Conservation (phyloP, 192 early-diverging fungal species). For the Backusella australiensis region DNA sequence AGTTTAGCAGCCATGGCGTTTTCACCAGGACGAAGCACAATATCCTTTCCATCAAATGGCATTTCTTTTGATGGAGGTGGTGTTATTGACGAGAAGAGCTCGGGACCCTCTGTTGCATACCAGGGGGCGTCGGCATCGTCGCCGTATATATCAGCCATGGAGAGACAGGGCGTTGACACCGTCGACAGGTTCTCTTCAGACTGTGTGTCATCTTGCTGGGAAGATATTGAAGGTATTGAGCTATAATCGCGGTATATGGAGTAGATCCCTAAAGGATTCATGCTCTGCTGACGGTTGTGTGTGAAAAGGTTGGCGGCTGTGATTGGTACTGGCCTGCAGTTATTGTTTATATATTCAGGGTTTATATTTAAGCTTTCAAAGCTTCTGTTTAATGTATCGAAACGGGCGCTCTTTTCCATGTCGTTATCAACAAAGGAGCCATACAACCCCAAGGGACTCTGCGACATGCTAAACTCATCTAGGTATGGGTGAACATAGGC, state of each 20-base stretch:
- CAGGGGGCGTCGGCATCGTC: slow-evolving; percentile 32
- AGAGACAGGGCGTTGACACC: slow-evolving; percentile 5
- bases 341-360: not conserved
- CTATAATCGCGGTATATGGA: slow-evolving; percentile 7
- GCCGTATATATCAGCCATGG: not conserved
- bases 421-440: not conserved
- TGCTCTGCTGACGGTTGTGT: slow-evolving; percentile 6
- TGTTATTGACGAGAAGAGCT: slow-evolving; percentile 15
- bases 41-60: slow-evolving; percentile 21
- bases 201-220: slow-evolving; percentile 8
- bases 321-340: slow-evolving; percentile 17
- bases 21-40: slow-evolving; percentile 69
- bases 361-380: slow-evolving; percentile 3
- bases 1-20: slow-evolving; percentile 85
- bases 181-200: slow-evolving; percentile 3
- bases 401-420: not conserved
- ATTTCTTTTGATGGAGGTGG: not conserved
- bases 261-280: slow-evolving; percentile 1
- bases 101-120: slow-evolving; percentile 34
- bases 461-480: not conserved
- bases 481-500: not conserved
- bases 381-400: not conserved
- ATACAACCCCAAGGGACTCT: not conserved
- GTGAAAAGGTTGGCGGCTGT: slow-evolving; percentile 24
- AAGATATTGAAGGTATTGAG: not conserved